Evolutionary conservation across 2,329 filamentous ascomycete species (phyloP), one percentile per base, ranked within the genome.

Genomic region (Penicillium sp.): DNA sequence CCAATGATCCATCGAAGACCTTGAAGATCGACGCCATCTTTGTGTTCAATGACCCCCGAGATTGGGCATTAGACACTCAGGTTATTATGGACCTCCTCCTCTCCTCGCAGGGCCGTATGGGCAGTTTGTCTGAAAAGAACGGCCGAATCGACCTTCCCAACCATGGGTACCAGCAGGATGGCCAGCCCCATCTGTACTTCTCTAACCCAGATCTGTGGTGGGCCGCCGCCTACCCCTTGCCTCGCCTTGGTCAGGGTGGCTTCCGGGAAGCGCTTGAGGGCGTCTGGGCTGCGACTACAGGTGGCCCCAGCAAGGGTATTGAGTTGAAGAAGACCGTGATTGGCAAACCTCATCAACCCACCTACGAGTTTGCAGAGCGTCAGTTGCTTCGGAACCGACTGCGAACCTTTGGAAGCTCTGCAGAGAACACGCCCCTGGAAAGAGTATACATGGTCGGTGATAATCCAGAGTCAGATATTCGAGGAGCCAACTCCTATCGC

Each of bases 361-460:
- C 93, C 1, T 97, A 96, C 73, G 82, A 84, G 63, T 97, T 89
- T 68, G 93, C 93, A 0, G 90, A 97, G 76, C 81, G 84, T 49
- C 82, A 89, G 50, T 79, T 97, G 50, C 76, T 84, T 51, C 75
- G 76, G 56, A 85, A 89, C 69, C 79, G 88, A 20, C 73, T 78
- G 22, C 69, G 74, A 16, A 57, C 84, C 24, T 76, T 85, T 47
- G 67, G 72, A 16, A 44, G 32, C 45, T 61, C 60, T 58, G 60
- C 68, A 26, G 61, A 66, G 31, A 55, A 74, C 3, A 72, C 67
- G 20, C 80, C 82, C n/a, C 74, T 96, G 53, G 80, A 81, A 66
- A 83, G 82, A 42, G 92, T 97, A 11, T 97, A 96, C 75, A 97
- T 97, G 93, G 84, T 97, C 40, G 94, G 94, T 6, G 89, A 93